Evolutionary conservation across 306 rosid species (phyloP), one percentile per base, ranked within the genome.

Genomic region (Begonia peltatifolia): DNA sequence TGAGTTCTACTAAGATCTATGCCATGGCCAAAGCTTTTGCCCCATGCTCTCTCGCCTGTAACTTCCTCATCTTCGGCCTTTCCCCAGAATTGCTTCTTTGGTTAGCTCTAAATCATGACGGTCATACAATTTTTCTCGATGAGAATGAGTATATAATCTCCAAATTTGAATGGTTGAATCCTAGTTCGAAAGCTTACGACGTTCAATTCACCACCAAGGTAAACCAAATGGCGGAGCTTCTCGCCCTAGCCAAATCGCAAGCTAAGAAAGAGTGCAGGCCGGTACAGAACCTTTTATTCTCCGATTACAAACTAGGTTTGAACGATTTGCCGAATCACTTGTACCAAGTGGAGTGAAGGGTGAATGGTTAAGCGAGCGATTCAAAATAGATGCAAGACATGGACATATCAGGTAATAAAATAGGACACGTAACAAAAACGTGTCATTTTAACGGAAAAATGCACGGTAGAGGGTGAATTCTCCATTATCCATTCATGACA

Each of bases 71-170:
- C 65, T 90, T 90, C 59, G 97, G 97, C 2, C 87, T 90, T 43
- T 82, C 84, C 14, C 95, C 80, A 70, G 95, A 90, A 52, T 83
- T 95, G 9, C 85, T 85, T 3, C 85, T 90, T 63, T 90, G 94
- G 95, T 65, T 60, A 30, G 92, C 94, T 0, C 80, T 90, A 17
- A 90, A 85, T 23, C 79, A 64, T 73, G 54, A 55, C 7, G 97
- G 94, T 46, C 85, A 71, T 50, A 78, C 95, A 0, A 92, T 85
- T 2, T 78, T 85, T 71, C 53, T 90, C 15, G 86, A 90, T 56
- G 97, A 90, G 38, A 80, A 66, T 68, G 97, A 90, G 63, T 85
- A 74, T 72, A 50, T 52, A 6, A 59, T 85, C 57, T 76, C 95
- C 2, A 73, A 79, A 7, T 90, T 90, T 73, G 95, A 90, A 55